phyloP scores from a whole-genome alignment of 2,329 filamentous ascomycete species.

The Ascochyta pisi region DNA sequence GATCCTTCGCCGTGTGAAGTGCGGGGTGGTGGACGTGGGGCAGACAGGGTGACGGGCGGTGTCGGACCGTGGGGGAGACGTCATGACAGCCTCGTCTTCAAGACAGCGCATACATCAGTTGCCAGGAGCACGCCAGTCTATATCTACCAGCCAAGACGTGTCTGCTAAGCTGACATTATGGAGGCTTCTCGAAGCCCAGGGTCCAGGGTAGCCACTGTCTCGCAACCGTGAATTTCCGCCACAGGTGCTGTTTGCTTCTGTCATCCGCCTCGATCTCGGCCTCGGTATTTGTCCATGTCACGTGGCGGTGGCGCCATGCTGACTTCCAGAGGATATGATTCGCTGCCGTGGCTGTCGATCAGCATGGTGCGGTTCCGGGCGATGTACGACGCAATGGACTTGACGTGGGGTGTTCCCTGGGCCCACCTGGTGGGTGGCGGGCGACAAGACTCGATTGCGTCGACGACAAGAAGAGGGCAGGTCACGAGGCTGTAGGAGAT shows the following conservation, averaged over 20 bases:
- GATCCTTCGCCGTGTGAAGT: conserved; percentile 3
- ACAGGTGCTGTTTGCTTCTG: conserved; percentile 4
- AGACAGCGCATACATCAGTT: neutral
- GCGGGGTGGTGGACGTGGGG: conserved; percentile 16
- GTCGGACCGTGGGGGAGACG: neutral
- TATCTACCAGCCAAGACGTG: too few relatives aligned
- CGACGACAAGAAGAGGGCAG: neutral
- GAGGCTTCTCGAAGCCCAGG: conserved; percentile 10
- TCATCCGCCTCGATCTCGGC: conserved; percentile 18
- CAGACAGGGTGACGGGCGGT: conserved; percentile 2
- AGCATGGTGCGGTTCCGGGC: conserved; percentile 15
- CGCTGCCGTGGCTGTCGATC: conserved; percentile 8
- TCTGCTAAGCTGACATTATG: neutral
- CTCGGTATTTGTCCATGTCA: conserved; percentile 12
- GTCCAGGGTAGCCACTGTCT: neutral
- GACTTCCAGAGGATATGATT: conserved; percentile 4
- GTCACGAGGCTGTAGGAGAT: neutral
- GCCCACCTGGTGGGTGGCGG: neutral
- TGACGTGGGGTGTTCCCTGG: conserved; percentile 2
- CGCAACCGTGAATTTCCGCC: conserved; percentile 8
- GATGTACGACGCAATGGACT: conserved; percentile 18
- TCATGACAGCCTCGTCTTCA: neutral
- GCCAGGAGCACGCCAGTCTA: neutral
- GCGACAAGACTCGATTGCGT: neutral
- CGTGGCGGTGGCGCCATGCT: conserved; percentile 9